A percentile compares a stretch with the other conserved stretches of the same genome.
Evolutionary conservation across 345 rosid genomes (phyloP).

Genomic region (Alliaria petiolata): DNA sequence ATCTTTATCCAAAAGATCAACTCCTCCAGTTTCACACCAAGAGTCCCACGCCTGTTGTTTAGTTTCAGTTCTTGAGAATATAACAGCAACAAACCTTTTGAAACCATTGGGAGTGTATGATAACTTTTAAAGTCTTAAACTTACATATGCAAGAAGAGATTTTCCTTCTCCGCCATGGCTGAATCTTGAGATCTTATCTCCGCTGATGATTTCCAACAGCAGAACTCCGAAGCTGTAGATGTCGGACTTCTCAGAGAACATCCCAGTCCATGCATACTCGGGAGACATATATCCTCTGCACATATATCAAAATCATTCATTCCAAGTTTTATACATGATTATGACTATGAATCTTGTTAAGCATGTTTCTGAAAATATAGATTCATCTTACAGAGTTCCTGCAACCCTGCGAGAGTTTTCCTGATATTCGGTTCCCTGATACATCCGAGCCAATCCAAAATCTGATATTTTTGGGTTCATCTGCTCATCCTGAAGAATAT

Average conservation of each 20-base stretch:
- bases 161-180: too few relatives aligned
- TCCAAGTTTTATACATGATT: too few relatives aligned
- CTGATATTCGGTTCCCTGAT: conserved; percentile 7
- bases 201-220: too few relatives aligned
- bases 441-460: conserved; percentile 26
- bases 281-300: too few relatives aligned
- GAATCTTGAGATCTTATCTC: too few relatives aligned
- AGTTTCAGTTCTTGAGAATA: not conserved
- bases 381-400: not conserved
- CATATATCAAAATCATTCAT: too few relatives aligned
- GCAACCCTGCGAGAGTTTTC: conserved; percentile 19
- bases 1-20: conserved; percentile 5
- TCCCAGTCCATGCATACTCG: too few relatives aligned
- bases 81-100: not conserved
- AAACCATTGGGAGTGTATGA: not conserved
- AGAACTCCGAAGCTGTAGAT: too few relatives aligned
- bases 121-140: not conserved
- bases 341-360: too few relatives aligned
- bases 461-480: conserved; percentile 23
- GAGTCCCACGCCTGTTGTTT: conserved; percentile 12
- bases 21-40: conserved; percentile 16
- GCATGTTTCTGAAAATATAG: too few relatives aligned
- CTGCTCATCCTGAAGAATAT: conserved; percentile 10
- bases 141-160: too few relatives aligned
- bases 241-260: too few relatives aligned